A percentile compares a stretch with the other conserved stretches of the same genome.
Conservation (phyloP, 202 grass and related monocot species). For the Brachypodium distachyon region DNA sequence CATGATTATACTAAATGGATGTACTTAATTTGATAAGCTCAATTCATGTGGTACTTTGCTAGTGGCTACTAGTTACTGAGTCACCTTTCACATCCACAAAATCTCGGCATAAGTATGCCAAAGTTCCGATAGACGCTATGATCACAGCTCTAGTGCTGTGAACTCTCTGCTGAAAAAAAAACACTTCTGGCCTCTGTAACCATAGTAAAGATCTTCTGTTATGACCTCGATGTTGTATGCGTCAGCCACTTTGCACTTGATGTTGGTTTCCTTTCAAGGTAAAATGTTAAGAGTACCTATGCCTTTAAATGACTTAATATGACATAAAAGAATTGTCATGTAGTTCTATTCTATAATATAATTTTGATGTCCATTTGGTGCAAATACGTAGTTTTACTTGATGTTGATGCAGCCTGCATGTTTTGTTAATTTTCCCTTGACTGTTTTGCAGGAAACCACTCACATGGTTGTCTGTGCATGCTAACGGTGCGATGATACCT, state of each 20-base stretch:
- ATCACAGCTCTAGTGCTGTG: not conserved
- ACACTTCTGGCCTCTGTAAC: not conserved
- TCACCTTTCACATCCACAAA: not conserved
- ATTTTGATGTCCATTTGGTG: not conserved
- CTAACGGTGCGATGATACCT: conserved; percentile 62
- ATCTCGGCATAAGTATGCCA: not conserved
- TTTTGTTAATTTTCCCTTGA: not conserved
- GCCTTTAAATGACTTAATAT: not conserved
- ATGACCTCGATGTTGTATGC: not conserved
- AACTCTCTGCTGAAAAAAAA: not conserved
- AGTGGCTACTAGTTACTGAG: not conserved
- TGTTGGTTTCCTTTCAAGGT: not conserved
- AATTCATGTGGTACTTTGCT: not conserved
- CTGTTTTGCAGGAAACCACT: conserved; percentile 56
- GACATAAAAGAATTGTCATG: not conserved
- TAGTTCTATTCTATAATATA: not conserved
- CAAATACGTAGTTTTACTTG: not conserved
- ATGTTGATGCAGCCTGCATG: not conserved
- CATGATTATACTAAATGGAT: not conserved
- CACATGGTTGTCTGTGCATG: conserved; percentile 84
- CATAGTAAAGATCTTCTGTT: not conserved
- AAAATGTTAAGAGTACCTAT: not conserved
- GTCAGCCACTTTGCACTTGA: not conserved
- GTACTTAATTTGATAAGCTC: not conserved
- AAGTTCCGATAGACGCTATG: not conserved